Percentiles rank a stretch among this genome's conserved stretches.
These are phyloP conservation scores for Diaporthe sp. DNA, from an alignment of 2,329 filamentous ascomycete species.

Conservation along the genomic window DNA sequence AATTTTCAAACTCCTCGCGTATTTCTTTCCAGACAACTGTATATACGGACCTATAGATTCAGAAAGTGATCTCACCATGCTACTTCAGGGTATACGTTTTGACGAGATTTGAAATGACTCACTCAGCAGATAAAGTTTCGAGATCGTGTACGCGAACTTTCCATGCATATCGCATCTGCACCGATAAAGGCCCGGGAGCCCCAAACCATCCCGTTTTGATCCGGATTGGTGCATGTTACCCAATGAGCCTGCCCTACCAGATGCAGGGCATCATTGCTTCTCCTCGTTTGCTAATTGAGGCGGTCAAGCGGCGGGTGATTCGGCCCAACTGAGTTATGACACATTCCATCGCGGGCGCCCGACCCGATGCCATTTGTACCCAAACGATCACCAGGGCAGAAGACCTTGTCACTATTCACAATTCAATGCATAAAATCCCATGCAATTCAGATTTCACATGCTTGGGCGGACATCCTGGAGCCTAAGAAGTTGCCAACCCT, in stretches of 20 bases:
- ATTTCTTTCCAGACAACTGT: background rate
- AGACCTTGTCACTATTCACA: too few relatives aligned
- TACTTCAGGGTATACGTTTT: background rate
- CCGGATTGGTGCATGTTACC: background rate
- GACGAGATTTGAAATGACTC: background rate
- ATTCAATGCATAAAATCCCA: rapidly evolving
- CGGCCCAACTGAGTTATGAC: background rate
- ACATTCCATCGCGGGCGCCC: background rate
- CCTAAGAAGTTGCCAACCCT: background rate
- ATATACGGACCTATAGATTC: background rate
- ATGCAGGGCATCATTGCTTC: background rate
- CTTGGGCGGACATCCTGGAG: background rate
- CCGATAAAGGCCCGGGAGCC: background rate
- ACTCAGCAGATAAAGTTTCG: background rate
- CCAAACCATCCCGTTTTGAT: background rate
- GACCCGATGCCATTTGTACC: background rate
- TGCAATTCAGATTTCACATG: background rate
- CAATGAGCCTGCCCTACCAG: background rate
- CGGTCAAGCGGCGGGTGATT: background rate
- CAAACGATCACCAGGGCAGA: background rate
- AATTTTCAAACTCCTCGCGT: background rate
- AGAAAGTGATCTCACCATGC: background rate
- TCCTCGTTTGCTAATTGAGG: background rate
- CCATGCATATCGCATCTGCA: background rate
- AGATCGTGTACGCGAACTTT: background rate